Percentiles rank a stretch among this genome's conserved stretches.
phyloP scores from a whole-genome alignment of 805 yeast species.

The Wickerhamiella kurtzmanii region DNA sequence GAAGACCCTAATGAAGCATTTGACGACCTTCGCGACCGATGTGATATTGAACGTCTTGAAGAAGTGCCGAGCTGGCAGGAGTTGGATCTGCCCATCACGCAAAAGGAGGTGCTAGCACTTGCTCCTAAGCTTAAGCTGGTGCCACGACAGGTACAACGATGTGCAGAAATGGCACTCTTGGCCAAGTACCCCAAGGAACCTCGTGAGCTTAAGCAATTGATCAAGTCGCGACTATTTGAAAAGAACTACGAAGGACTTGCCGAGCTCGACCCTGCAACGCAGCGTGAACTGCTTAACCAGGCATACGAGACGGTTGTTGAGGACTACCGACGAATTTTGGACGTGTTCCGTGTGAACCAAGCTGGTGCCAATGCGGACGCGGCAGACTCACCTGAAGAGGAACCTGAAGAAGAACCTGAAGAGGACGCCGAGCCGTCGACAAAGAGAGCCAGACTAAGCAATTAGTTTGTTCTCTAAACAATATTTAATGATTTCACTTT shows the following conservation, averaged over 20 bases:
- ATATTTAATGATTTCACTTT: too few species aligned
- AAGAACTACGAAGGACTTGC: conserved; percentile 72
- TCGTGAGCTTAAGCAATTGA: conserved; percentile 30
- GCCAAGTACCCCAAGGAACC: conserved; percentile 20
- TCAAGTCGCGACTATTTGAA: conserved; percentile 61
- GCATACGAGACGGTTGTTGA: conserved; percentile 36
- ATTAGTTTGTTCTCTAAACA: too few species aligned
- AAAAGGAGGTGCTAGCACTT: conserved; percentile 19
- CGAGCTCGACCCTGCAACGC: conserved; percentile 59
- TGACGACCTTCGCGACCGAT: conserved; percentile 78
- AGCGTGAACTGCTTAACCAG: conserved; percentile 52
- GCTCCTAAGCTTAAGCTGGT: conserved; percentile 45
- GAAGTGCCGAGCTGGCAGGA: conserved; percentile 6
- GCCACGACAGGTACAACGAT: conserved; percentile 61
- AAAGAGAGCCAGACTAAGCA: too few species aligned
- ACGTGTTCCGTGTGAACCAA: not conserved
- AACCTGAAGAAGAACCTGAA: not conserved
- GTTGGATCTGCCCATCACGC: conserved; percentile 27
- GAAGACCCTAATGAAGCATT: conserved; percentile 92
- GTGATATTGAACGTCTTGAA: conserved; percentile 22
- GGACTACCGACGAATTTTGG: not conserved
- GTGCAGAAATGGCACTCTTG: conserved; percentile 60
- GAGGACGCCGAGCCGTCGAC: too few species aligned
- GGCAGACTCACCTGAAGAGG: not conserved
- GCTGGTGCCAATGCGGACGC: not conserved